Evolutionary conservation across 108 stramenopile species (phyloP).

Genomic region (Thalassiosira profunda): DNA sequence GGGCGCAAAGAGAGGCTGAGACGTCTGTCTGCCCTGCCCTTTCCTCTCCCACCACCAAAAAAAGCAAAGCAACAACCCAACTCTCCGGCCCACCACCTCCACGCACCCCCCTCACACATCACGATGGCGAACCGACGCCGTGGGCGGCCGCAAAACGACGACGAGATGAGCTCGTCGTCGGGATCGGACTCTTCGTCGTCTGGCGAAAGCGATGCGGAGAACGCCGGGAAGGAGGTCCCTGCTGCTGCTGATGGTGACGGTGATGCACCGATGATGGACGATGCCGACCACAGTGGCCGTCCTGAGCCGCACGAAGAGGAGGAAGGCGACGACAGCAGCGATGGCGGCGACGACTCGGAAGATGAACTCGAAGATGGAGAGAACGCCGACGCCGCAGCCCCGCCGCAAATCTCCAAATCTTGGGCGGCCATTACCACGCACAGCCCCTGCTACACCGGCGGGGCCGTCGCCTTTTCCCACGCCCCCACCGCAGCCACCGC

Average conservation of each 20-base stretch:
- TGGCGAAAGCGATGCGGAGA: too few relatives aligned
- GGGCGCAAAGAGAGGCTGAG: too few relatives aligned
- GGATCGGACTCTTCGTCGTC: background rate
- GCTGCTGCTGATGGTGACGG: too few relatives aligned
- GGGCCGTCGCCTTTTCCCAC: constrained; percentile 62
- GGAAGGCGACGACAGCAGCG: constrained; percentile 16
- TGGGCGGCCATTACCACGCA: constrained; percentile 74
- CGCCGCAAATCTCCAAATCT: constrained; percentile 87
- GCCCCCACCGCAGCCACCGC: constrained; percentile 1
- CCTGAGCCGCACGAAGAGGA: constrained; percentile 13
- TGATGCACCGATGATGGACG: constrained; percentile 14
- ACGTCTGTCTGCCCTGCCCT: too few relatives aligned
- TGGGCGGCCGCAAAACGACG: background rate
- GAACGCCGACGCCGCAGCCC: constrained; percentile 15
- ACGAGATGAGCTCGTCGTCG: constrained; percentile 7
- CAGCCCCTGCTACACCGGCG: constrained; percentile 84
- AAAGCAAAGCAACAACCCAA: too few relatives aligned
- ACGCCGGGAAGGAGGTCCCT: too few relatives aligned
- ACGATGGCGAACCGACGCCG: too few relatives aligned
- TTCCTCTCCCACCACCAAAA: too few relatives aligned
- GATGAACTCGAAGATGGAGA: constrained; percentile 15
- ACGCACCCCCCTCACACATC: too few relatives aligned
- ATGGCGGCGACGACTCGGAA: constrained; percentile 18
- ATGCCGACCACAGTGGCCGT: constrained; percentile 8
- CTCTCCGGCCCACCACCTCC: too few relatives aligned